Conservation (phyloP, 2,329 filamentous ascomycete species). For the Penicillium corylophilum region DNA sequence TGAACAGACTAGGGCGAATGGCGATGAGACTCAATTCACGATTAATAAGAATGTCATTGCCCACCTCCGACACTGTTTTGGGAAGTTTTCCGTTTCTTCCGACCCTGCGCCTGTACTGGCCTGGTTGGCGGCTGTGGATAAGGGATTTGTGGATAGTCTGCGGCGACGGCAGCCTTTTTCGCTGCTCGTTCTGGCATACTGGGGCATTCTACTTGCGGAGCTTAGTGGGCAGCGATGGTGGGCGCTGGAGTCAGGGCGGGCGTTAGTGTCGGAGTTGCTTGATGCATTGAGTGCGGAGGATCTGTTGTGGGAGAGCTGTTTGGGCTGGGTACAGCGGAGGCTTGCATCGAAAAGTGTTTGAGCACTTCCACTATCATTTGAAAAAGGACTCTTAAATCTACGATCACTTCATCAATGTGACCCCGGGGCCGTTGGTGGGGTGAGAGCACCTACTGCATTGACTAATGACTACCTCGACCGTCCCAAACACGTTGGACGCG, state of each 20-base stretch:
- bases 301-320: constrained; percentile 9
- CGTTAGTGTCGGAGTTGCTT: constrained; percentile 15
- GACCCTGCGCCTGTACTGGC: constrained; percentile 28
- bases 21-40: constrained; percentile 13
- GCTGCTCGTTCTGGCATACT: constrained; percentile 27
- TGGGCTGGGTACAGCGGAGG: constrained; percentile 11
- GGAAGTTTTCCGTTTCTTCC: constrained; percentile 19
- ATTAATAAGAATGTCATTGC: constrained; percentile 21
- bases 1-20: constrained; percentile 13
- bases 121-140: constrained; percentile 27
- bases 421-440: neutral
- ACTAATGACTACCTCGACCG: neutral
- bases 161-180: constrained; percentile 19
- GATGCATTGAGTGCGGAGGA: constrained; percentile 3
- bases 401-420: neutral
- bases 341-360: neutral
- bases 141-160: constrained; percentile 21
- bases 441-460: no score
- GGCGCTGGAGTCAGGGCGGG: constrained; percentile 23
- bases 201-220: constrained; percentile 25
- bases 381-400: neutral
- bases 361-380: neutral
- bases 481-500: neutral
- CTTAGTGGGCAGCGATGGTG: constrained; percentile 28
- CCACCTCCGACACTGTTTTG: constrained; percentile 27